Base-by-base conservation (phyloP, 1,139 yeast species). In the Yamadazyma conglobata region DNA sequence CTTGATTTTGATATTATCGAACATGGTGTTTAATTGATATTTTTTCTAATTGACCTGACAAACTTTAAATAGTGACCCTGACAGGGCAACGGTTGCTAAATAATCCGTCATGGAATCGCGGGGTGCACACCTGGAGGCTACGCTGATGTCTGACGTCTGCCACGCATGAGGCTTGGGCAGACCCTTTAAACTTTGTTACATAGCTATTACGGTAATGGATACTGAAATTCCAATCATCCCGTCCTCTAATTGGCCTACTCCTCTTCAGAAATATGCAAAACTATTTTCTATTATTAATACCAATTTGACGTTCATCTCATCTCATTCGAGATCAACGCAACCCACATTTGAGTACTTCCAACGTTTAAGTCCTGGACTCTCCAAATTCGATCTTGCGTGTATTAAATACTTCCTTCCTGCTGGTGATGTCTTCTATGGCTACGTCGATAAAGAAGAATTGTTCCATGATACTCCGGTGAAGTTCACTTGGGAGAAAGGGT, bases 371-470 rank as follows among this genome's bases (percentile, higher is more conserved):
- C 43, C 46, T 4, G 52, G 50, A 12, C 54, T 67, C n/a, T 43
- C 58, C 2, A 39, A 42, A 6, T 38, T 52, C 11, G 95, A 85
- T 50, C 66, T 84, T 25, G 86, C 94, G 1, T 64, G 68, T 34
- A 68, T 88, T 25, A 73, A 69, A 29, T 69, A 59, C n/a, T 50
- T 89, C 3, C 52, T 84, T 9, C 95, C 95, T 0, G 60, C 70
- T 14, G 89, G 81, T 28, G 74, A 84, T 12, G 60, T 78, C 3
- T 78, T 79, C 44, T 67, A 50, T 34, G 85, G 76, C 30, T 88
- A 85, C 51, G 79, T 84, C 22, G 89, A 83, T 48, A 85, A 79
- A 49, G 78, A 79, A 46, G 86, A 81, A 43, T 58, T 81, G 18
- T 45, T 50, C 38, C 46, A 61, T 7, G 52, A 57, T 7, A n/a